Percentiles rank a stretch among this genome's conserved stretches.
phyloP scores from a whole-genome alignment of 2,329 filamentous ascomycete species.

The Chaetomiaceae sp. region DNA sequence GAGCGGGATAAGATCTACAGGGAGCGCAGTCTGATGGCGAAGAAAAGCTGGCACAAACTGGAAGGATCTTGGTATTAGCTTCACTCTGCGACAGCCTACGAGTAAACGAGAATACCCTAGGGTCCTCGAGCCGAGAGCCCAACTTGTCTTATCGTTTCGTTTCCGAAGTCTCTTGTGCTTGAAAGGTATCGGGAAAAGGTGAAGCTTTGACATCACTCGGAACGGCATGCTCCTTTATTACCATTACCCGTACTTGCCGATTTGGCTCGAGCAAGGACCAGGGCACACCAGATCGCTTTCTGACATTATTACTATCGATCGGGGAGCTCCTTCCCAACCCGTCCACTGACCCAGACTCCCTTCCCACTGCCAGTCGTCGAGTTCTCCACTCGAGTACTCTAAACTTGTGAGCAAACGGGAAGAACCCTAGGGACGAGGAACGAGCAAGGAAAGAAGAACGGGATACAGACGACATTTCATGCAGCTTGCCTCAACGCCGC shows the following conservation, averaged over 20 bases:
- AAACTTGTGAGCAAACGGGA: not conserved
- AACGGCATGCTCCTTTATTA: not conserved
- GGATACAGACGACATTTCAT: not conserved
- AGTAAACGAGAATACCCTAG: too few species aligned
- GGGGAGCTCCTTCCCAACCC: constrained; percentile 9
- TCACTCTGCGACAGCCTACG: not conserved
- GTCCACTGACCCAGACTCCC: constrained; percentile 1
- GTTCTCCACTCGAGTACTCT: constrained; percentile 2
- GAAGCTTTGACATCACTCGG: not conserved
- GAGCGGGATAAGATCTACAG: not conserved
- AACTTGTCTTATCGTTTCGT: too few species aligned
- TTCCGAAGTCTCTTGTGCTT: not conserved
- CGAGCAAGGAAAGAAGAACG: not conserved
- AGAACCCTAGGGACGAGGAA: not conserved
- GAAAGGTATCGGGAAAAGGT: not conserved
- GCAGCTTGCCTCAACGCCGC: not conserved
- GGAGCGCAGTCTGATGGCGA: not conserved
- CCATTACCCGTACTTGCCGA: not conserved
- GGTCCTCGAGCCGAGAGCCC: too few species aligned
- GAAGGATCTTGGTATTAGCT: not conserved
- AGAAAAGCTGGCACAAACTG: constrained; percentile 4
- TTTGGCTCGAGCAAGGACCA: not conserved
- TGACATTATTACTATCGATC: constrained; percentile 5
- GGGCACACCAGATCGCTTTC: not conserved
- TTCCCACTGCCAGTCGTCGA: not conserved